These are phyloP conservation scores for Dalbergia cochinchinensis DNA, from an alignment of 306 rosid genomes.

Conservation along the genomic window DNA sequence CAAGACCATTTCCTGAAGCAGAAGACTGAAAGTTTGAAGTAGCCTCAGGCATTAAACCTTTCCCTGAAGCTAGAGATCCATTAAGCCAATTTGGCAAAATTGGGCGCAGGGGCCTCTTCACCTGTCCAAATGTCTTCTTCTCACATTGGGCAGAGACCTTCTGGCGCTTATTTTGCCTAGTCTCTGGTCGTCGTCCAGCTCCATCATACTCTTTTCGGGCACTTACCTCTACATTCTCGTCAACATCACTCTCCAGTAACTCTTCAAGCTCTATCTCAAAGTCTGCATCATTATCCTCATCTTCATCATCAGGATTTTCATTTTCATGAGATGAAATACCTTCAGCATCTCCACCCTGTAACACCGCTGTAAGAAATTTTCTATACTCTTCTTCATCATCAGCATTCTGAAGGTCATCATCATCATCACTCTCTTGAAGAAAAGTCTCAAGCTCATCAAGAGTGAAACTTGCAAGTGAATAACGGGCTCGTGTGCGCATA, in stretches of 20 bases:
- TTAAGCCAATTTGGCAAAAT: slow-evolving; percentile 76
- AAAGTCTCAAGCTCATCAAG: slow-evolving; percentile 96
- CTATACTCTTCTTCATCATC: slow-evolving; percentile 93
- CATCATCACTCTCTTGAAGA: slow-evolving; percentile 98
- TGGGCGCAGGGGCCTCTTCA: slow-evolving; percentile 80
- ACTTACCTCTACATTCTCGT: slow-evolving; percentile 58
- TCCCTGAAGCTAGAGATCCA: slow-evolving; percentile 57
- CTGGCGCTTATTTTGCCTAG: slow-evolving; percentile 79
- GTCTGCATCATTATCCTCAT: slow-evolving; percentile 95
- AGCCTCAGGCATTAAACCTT: slow-evolving; percentile 60
- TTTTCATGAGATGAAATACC: slow-evolving; percentile 62
- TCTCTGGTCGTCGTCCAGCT: slow-evolving; percentile 82
- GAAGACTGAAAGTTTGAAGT: slow-evolving; percentile 52
- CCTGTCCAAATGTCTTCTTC: slow-evolving; percentile 61
- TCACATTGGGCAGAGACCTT: slow-evolving; percentile 59
- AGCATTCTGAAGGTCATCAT: slow-evolving; percentile 87
- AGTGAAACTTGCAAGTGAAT: slow-evolving; percentile 85
- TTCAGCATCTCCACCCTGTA: slow-evolving; percentile 73
- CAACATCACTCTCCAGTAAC: slow-evolving; percentile 85
- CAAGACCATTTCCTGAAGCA: slow-evolving; percentile 59
- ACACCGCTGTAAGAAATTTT: slow-evolving; percentile 88
- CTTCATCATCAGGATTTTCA: slow-evolving; percentile 80
- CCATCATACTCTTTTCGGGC: slow-evolving; percentile 56
- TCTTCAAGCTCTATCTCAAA: slow-evolving; percentile 97
- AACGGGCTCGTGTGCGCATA: slow-evolving; percentile 93